Conservation (phyloP, 73 alveolate species). For the Paramecium sonneborni region DNA sequence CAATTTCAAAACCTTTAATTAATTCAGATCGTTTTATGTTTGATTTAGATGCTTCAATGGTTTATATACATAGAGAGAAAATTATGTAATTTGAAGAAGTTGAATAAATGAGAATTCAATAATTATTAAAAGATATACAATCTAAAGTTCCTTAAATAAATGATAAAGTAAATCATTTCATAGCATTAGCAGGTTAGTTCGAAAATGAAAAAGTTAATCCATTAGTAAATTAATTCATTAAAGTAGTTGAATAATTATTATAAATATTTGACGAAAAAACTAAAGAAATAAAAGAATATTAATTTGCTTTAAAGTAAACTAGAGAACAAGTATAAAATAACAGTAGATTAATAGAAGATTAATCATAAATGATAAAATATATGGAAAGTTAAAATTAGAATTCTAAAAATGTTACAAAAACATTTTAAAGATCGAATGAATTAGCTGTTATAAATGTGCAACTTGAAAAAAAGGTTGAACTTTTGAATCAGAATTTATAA, state of each 20-base stretch:
- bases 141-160: not conserved
- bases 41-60: slow-evolving; percentile 52
- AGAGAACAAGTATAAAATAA: not conserved
- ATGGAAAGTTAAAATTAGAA: not conserved
- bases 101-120: not conserved
- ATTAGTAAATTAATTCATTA: not conserved
- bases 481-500: not conserved
- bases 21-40: not conserved
- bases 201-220: not conserved
- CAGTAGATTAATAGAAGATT: not conserved
- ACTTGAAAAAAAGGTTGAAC: slow-evolving; percentile 26
- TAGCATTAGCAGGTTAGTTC: not conserved
- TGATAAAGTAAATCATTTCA: slow-evolving; percentile 26
- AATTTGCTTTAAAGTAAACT: not conserved
- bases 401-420: not conserved
- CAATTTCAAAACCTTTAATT: not conserved
- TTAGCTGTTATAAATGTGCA: slow-evolving; percentile 11
- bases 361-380: not conserved
- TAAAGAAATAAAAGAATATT: not conserved
- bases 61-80: slow-evolving; percentile 19
- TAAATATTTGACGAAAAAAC: not conserved
- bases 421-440: slow-evolving; percentile 45
- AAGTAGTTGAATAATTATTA: slow-evolving; percentile 6
- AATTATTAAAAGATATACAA: slow-evolving; percentile 12
- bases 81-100: not conserved